Evolutionary conservation across 495 filamentous ascomycete genomes (phyloP).

Genomic region (Neurospora sp.): DNA sequence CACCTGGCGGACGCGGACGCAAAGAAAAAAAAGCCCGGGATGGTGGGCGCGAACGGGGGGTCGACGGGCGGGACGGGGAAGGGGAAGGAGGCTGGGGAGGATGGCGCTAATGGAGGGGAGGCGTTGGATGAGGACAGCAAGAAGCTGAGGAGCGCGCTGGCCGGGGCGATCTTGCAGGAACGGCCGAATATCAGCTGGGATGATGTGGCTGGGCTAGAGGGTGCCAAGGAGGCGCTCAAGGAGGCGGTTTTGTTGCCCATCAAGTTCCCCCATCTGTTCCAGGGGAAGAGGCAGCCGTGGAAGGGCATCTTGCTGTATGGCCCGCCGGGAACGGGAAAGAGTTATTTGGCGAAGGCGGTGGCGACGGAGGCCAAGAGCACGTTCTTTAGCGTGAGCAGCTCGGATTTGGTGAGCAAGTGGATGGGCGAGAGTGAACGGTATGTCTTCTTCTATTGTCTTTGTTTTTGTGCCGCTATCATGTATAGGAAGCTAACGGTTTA

Average conservation of each 20-base stretch:
- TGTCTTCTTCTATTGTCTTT: slow-evolving; percentile 5
- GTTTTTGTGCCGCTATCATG: neutral
- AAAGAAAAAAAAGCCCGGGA: slow-evolving; percentile 61
- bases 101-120: slow-evolving; percentile 40
- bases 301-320: slow-evolving; percentile 96
- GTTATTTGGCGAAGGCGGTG: slow-evolving; percentile 91
- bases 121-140: slow-evolving; percentile 81
- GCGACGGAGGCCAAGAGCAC: slow-evolving; percentile 98
- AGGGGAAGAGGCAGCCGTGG: slow-evolving; percentile 96
- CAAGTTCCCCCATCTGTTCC: slow-evolving; percentile 94
- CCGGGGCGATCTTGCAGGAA: slow-evolving; percentile 87
- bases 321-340: slow-evolving; percentile 93
- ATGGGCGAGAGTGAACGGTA: slow-evolving; percentile 99
- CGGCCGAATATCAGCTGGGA: slow-evolving; percentile 96
- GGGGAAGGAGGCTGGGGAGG: slow-evolving; percentile 38
- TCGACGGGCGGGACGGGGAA: slow-evolving; percentile 53
- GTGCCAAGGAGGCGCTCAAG: slow-evolving; percentile 92
- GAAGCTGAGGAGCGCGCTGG: slow-evolving; percentile 82
- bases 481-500: neutral
- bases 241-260: slow-evolving; percentile 96
- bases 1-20: slow-evolving; percentile 70
- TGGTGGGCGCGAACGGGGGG: slow-evolving; percentile 80
- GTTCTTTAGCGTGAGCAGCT: slow-evolving; percentile 98
- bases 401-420: slow-evolving; percentile 96
- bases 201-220: slow-evolving; percentile 93